Evolutionary conservation across 768 basidiomycete species (phyloP).

Genomic region (Phanerochaete sordida): DNA sequence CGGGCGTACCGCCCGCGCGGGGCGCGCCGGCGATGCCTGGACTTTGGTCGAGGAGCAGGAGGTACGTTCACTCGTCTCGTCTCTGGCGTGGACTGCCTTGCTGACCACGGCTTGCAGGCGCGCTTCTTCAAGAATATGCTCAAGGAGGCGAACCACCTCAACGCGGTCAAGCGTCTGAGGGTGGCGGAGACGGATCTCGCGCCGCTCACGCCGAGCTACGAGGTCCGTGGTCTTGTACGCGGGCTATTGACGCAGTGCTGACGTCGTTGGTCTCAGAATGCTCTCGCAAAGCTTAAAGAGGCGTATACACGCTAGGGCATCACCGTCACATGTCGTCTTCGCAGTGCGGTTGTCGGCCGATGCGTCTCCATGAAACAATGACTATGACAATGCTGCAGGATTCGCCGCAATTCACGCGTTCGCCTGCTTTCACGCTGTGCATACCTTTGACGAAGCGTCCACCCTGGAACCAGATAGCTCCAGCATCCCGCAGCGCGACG

Average conservation of each 20-base stretch:
- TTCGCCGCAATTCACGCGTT: no score
- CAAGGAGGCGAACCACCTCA: conserved; percentile 64
- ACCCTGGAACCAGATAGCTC: no score
- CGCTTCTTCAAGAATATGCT: conserved; percentile 86
- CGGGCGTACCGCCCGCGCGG: conserved; percentile 93
- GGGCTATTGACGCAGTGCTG: neutral
- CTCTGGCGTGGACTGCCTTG: neutral
- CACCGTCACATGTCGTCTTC: no score
- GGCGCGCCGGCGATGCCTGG: conserved; percentile 87
- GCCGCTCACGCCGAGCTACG: conserved; percentile 57
- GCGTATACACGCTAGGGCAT: conserved; percentile 11
- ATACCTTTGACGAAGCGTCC: no score
- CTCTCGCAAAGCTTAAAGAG: conserved; percentile 26
- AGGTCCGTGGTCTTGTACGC: conserved; percentile 40
- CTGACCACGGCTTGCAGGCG: conserved; percentile 44
- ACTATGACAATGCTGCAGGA: no score
- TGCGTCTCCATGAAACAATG: no score
- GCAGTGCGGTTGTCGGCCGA: no score
- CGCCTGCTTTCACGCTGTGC: no score
- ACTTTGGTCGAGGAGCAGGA: conserved; percentile 94
- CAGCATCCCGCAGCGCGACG: no score
- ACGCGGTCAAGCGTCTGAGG: conserved; percentile 63
- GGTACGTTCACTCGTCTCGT: conserved; percentile 34
- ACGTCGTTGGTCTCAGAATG: conserved; percentile 16
- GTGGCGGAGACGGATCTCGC: conserved; percentile 60